Conservation (phyloP, 1,284 basidiomycete genomes). For the Leccinum glutinopallens region DNA sequence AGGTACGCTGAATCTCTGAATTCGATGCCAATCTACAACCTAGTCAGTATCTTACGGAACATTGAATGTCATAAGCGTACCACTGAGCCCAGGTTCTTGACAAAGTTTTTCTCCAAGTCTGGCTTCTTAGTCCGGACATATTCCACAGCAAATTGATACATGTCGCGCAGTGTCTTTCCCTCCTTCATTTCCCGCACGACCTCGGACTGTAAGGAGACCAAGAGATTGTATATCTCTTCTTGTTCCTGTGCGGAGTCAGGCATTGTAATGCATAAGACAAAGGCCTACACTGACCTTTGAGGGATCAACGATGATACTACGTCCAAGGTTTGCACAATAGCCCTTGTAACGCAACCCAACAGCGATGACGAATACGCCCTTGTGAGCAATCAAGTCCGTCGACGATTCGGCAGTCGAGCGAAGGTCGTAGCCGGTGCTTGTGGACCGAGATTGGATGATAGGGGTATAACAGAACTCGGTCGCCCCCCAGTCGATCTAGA, state of each 20-base stretch:
- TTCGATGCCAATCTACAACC: slow-evolving; percentile 83
- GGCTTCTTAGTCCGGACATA: slow-evolving; percentile 79
- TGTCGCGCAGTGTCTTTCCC: slow-evolving; percentile 76
- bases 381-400: slow-evolving; percentile 81
- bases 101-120: slow-evolving; percentile 81
- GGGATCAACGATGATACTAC: slow-evolving; percentile 95
- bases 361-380: slow-evolving; percentile 88
- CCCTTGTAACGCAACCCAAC: slow-evolving; percentile 92
- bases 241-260: slow-evolving; percentile 62
- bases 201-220: slow-evolving; percentile 81
- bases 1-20: slow-evolving; percentile 90
- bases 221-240: slow-evolving; percentile 82
- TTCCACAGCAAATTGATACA: slow-evolving; percentile 78
- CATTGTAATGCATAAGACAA: slow-evolving; percentile 1
- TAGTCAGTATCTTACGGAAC: slow-evolving; percentile 6
- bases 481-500: slow-evolving; percentile 81
- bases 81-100: slow-evolving; percentile 91
- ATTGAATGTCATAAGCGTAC: slow-evolving; percentile 45
- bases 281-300: slow-evolving; percentile 59
- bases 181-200: slow-evolving; percentile 79
- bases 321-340: slow-evolving; percentile 90
- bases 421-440: slow-evolving; percentile 83
- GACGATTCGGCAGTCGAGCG: slow-evolving; percentile 87
- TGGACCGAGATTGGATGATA: slow-evolving; percentile 92
- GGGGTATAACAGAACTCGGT: slow-evolving; percentile 95